Base-by-base conservation (phyloP, 805 yeast species). In the Wickerhamomyces chaumierensis region DNA sequence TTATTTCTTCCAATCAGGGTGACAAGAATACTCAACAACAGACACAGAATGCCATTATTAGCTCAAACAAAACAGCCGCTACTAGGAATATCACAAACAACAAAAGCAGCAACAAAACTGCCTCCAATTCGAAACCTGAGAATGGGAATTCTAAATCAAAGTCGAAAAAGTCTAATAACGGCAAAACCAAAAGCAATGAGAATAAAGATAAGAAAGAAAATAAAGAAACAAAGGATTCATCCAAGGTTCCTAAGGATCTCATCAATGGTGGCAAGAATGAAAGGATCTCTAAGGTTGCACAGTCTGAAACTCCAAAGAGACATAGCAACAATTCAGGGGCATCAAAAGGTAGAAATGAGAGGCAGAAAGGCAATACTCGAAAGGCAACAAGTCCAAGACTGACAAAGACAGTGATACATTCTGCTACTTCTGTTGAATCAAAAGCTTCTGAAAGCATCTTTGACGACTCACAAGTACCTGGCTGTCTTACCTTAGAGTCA, bases 1-100 rank as follows among this genome's bases (percentile, higher is more conserved):
- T 68, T 17, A 61, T 71, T 16, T 36, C 55, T 19, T 27, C 48
- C 6, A 36, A 35, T 14, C 28, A 40, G 13, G 36, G 31, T 18
- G 7, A 17, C 13, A 39, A 33, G 31, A 39, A 27, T 18, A 38
- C n/a, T n/a, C n/a, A n/a, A n/a, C n/a, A n/a, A n/a, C n/a, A n/a
- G n/a, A n/a, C n/a, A n/a, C n/a, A 32, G 29, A 38, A 32, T 20
- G 34, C 19, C 21, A 40, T 34, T 15, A 38, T 35, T 18, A 36
- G 34, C 11, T 35, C 34, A 25, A 39, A 33, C 31, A 39, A 35
- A 18, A 28, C 17, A 3, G 33, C 20, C 38, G 37, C 29, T 8
- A 33, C 34, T 17, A n/a, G n/a, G n/a, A n/a, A n/a, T n/a, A n/a
- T n/a, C n/a, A n/a, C n/a, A n/a, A n/a, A n/a, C n/a, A n/a, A n/a